phyloP scores from a whole-genome alignment of 495 filamentous ascomycete genomes.

The Glarea lozoyensis region DNA sequence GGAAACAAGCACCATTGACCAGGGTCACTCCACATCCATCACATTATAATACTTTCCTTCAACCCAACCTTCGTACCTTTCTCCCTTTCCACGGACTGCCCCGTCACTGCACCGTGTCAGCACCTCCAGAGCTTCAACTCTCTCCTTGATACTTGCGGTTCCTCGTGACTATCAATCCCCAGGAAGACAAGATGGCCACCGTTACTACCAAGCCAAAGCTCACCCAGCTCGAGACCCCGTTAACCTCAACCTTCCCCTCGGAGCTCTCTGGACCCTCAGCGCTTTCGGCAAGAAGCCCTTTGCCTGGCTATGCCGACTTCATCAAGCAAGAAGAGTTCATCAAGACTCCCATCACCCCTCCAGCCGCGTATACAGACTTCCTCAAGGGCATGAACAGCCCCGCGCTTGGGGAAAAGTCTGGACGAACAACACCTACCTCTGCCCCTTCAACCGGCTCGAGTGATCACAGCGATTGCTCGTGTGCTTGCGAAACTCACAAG shows the following conservation, averaged over 20 bases:
- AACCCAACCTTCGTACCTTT: conserved; percentile 20
- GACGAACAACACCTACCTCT: conserved; percentile 32
- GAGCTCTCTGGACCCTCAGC: conserved; percentile 63
- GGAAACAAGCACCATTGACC: conserved; percentile 15
- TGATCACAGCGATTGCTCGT: conserved; percentile 41
- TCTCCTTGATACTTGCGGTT: conserved; percentile 31
- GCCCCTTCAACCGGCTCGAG: conserved; percentile 46
- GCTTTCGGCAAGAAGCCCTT: conserved; percentile 37
- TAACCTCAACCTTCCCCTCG: conserved; percentile 71
- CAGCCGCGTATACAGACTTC: conserved; percentile 85
- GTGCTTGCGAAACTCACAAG: conserved; percentile 42
- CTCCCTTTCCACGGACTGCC: conserved; percentile 26
- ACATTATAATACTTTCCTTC: conserved; percentile 14
- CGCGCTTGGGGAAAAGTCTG: conserved; percentile 26
- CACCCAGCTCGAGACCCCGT: conserved; percentile 67
- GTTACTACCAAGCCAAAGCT: conserved; percentile 51
- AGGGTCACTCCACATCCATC: conserved; percentile 23
- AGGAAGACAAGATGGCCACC: conserved; percentile 39
- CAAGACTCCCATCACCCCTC: conserved; percentile 88
- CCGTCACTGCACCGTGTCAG: conserved; percentile 27
- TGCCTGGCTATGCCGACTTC: conserved; percentile 40
- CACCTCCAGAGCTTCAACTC: conserved; percentile 26
- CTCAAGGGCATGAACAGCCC: conserved; percentile 49
- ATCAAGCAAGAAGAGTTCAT: conserved; percentile 42
- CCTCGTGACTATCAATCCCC: conserved; percentile 13